A percentile compares a stretch with the other conserved stretches of the same genome.
phyloP scores from a whole-genome alignment of 306 rosid genomes.

The Quercus alba region DNA sequence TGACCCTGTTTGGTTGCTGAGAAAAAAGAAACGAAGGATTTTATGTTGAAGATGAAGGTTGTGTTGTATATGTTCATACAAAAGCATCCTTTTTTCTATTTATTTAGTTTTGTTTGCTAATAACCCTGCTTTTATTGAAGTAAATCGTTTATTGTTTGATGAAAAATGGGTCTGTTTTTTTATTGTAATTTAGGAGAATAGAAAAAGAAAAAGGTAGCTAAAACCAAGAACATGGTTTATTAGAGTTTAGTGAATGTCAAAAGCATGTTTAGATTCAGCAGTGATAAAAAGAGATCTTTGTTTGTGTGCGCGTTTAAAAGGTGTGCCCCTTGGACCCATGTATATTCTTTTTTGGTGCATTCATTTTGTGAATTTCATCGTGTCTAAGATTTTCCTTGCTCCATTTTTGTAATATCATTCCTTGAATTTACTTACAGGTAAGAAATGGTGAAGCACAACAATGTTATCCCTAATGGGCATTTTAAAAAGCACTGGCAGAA shows the following conservation, averaged over 20 bases:
- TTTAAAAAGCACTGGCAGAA: conserved; percentile 62
- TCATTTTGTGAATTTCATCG: not conserved
- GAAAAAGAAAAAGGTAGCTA: not conserved
- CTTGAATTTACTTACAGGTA: conserved; percentile 15
- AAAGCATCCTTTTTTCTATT: not conserved
- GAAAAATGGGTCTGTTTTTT: not conserved
- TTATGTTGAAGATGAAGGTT: not conserved
- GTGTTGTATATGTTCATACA: not conserved
- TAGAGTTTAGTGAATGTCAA: not conserved
- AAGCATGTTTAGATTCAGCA: not conserved
- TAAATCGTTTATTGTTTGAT: not conserved
- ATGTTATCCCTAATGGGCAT: conserved; percentile 53
- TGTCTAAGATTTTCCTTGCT: not conserved
- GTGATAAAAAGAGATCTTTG: too few species aligned
- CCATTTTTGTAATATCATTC: not conserved
- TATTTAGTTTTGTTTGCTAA: not conserved
- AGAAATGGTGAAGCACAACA: conserved; percentile 59
- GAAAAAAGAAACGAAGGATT: not conserved
- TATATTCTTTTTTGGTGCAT: not conserved
- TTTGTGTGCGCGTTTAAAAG: not conserved
- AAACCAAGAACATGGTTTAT: not conserved
- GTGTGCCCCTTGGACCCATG: not conserved
- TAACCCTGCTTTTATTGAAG: not conserved
- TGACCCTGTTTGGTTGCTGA: not conserved
- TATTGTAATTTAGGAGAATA: not conserved